Evolutionary conservation across 352 stramenopile genomes (phyloP).

Genomic region (Plasmopara viticola): DNA sequence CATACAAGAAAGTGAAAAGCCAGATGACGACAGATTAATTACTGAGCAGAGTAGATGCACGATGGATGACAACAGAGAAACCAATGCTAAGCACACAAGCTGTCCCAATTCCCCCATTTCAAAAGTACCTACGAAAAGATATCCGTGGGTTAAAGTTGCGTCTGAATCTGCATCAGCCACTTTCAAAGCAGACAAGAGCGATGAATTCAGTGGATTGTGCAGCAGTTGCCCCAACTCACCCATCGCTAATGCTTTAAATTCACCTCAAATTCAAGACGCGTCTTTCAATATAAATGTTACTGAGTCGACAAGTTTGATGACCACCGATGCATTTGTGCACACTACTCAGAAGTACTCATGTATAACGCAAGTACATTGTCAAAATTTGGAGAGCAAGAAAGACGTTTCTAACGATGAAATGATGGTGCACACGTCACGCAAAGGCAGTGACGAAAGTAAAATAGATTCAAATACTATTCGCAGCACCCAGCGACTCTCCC

Average conservation of each 20-base stretch:
- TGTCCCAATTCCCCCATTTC: conserved; percentile 7
- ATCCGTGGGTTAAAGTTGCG: conserved; percentile 1
- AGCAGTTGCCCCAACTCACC: conserved; percentile 2
- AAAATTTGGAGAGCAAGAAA: neutral
- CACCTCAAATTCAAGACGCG: neutral
- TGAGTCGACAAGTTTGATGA: neutral
- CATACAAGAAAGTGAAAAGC: neutral
- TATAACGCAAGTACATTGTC: neutral
- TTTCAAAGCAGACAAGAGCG: too few species aligned
- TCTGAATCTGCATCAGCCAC: neutral
- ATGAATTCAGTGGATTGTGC: neutral
- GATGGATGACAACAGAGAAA: neutral
- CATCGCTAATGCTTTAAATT: neutral
- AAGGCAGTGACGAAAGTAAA: neutral
- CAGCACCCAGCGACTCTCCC: neutral
- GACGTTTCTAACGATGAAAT: neutral
- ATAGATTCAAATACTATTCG: neutral
- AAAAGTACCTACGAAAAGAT: neutral
- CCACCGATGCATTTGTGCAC: neutral
- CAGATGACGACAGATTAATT: neutral
- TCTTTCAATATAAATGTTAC: neutral
- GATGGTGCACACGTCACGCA: neutral
- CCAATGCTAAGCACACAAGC: neutral
- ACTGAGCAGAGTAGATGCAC: neutral
- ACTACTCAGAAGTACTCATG: neutral